A percentile compares a stretch with the other conserved stretches of the same genome.
Conservation (phyloP, 1,284 basidiomycete genomes). For the Pseudomicrostroma phylloplanum region DNA sequence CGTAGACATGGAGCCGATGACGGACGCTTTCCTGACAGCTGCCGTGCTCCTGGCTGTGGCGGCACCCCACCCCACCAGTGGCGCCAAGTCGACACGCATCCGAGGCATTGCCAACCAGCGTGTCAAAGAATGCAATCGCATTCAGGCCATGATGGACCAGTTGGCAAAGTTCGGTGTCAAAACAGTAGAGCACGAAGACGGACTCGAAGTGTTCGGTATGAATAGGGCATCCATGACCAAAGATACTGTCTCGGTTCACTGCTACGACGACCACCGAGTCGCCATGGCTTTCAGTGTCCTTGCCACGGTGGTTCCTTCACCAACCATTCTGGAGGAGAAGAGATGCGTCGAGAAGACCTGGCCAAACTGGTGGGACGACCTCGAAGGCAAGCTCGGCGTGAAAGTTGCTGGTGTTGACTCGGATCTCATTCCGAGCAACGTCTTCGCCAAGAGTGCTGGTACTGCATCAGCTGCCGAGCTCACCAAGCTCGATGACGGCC, state of each 20-base stretch:
- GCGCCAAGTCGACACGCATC: conserved; percentile 62
- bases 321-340: conserved; percentile 83
- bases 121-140: conserved; percentile 97
- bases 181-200: conserved; percentile 86
- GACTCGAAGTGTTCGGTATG: conserved; percentile 79
- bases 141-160: conserved; percentile 91
- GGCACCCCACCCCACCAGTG: conserved; percentile 48
- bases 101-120: conserved; percentile 95
- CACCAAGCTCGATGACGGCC: conserved; percentile 16
- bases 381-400: conserved; percentile 93
- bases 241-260: conserved; percentile 71
- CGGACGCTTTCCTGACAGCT: conserved; percentile 95
- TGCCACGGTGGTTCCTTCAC: conserved; percentile 61
- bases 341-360: conserved; percentile 98
- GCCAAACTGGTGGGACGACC: conserved; percentile 99
- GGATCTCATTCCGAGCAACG: conserved; percentile 22
- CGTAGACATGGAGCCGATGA: conserved; percentile 99
- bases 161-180: conserved; percentile 91
- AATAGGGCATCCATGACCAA: conserved; percentile 5
- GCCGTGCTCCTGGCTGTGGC: conserved; percentile 77
- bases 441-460: conserved; percentile 44
- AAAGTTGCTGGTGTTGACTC: conserved; percentile 77
- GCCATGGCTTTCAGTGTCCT: conserved; percentile 97
- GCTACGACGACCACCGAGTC: conserved; percentile 97
- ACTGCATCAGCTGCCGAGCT: conserved; percentile 24